phyloP scores from a whole-genome alignment of 306 rosid genomes.

The Quercus wislizeni region DNA sequence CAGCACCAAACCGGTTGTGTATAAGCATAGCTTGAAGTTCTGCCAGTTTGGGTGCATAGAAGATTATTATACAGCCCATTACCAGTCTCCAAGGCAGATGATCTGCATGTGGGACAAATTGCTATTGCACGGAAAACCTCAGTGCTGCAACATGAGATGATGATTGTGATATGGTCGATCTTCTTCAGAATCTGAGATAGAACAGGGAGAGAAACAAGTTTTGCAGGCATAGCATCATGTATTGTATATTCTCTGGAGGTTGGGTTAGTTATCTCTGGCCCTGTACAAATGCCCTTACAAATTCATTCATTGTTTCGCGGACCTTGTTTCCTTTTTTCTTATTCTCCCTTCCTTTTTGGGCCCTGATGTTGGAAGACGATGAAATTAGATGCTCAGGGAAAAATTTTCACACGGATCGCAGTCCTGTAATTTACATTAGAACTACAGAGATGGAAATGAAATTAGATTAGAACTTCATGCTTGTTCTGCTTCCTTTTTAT shows the following conservation, averaged over 20 bases:
- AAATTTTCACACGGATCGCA: not conserved
- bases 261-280: constrained; percentile 31
- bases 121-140: constrained; percentile 44
- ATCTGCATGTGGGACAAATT: constrained; percentile 74
- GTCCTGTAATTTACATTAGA: not conserved
- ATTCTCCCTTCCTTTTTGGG: not conserved
- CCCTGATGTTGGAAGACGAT: not conserved
- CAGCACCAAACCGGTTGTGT: constrained; percentile 54
- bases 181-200: constrained; percentile 18
- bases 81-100: constrained; percentile 94
- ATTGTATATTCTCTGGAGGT: constrained; percentile 36
- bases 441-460: not conserved
- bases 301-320: constrained; percentile 19
- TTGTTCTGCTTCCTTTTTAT: not conserved
- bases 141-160: constrained; percentile 88
- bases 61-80: constrained; percentile 76
- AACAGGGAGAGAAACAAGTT: constrained; percentile 33
- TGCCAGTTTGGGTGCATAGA: constrained; percentile 91
- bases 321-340: not conserved
- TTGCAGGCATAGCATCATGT: constrained; percentile 49
- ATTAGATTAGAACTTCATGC: not conserved
- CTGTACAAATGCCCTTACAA: constrained; percentile 40
- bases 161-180: constrained; percentile 11
- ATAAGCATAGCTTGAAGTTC: constrained; percentile 64
- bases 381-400: not conserved